These are phyloP conservation scores for Penicillium mononematosum DNA, from an alignment of 495 filamentous ascomycete genomes.

Conservation along the genomic window DNA sequence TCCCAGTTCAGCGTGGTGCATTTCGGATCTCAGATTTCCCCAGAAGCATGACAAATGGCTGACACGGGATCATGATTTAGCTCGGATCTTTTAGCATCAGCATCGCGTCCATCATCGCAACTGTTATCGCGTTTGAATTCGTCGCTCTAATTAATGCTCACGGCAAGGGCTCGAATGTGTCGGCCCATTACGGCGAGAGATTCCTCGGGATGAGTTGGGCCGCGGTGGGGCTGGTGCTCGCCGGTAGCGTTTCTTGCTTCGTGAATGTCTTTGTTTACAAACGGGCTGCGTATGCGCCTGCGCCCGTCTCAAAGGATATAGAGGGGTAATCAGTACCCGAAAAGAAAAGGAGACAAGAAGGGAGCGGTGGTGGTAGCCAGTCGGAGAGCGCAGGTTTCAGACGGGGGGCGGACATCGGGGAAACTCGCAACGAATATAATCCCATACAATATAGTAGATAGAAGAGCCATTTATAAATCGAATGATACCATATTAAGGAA, in stretches of 20 bases:
- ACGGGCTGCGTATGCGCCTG: slow-evolving; percentile 6
- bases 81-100: slow-evolving; percentile 47
- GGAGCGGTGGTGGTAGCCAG: slow-evolving; percentile 6
- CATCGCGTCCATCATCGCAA: slow-evolving; percentile 65
- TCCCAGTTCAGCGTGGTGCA: slow-evolving; percentile 3
- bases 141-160: slow-evolving; percentile 57
- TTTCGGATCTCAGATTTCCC: background rate
- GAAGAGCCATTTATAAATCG: slow-evolving; percentile 16
- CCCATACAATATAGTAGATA: slow-evolving; percentile 2
- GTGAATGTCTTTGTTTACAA: slow-evolving; percentile 28
- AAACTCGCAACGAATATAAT: slow-evolving; percentile 18
- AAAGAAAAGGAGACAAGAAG: background rate
- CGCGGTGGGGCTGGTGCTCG: slow-evolving; percentile 48
- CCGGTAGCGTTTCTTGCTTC: slow-evolving; percentile 34
- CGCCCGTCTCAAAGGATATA: slow-evolving; percentile 20
- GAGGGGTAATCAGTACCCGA: slow-evolving; percentile 16
- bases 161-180: slow-evolving; percentile 53
- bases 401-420: slow-evolving; percentile 18
- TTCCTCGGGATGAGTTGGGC: slow-evolving; percentile 64
- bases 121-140: slow-evolving; percentile 57
- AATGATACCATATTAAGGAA: slow-evolving; percentile 10
- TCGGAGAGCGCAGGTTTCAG: slow-evolving; percentile 1
- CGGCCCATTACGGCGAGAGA: slow-evolving; percentile 52
- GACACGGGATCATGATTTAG: slow-evolving; percentile 23
- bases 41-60: slow-evolving; percentile 3